These are phyloP conservation scores for Jasminum sambac DNA, from an alignment of 257 asterid species.

Conservation along the genomic window DNA sequence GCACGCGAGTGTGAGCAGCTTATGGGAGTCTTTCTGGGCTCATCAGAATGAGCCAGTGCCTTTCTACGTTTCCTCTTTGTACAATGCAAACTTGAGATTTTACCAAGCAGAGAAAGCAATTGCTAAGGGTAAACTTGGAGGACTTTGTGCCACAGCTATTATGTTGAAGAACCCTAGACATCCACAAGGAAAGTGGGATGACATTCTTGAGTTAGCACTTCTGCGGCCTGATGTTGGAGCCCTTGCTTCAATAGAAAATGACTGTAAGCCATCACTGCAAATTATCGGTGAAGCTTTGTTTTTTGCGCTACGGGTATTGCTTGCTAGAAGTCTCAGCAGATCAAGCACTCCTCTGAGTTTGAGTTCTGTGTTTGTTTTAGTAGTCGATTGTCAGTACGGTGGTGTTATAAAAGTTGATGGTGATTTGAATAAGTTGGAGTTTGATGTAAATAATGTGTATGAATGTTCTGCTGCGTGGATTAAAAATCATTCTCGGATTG, in stretches of 20 bases:
- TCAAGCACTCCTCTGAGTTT: conserved; percentile 69
- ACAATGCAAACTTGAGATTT: conserved; percentile 66
- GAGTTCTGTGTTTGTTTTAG: conserved; percentile 69
- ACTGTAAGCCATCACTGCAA: conserved; percentile 46
- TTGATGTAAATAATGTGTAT: conserved; percentile 65
- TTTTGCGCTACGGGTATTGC: conserved; percentile 79
- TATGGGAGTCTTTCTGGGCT: conserved; percentile 98
- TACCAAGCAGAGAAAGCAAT: conserved; percentile 85
- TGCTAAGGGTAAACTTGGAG: conserved; percentile 69
- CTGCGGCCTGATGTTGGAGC: conserved; percentile 65
- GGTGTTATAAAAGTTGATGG: conserved; percentile 89
- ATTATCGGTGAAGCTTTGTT: conserved; percentile 75
- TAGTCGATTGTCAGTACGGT: conserved; percentile 85
- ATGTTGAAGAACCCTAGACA: conserved; percentile 96
- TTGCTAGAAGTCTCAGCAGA: conserved; percentile 86
- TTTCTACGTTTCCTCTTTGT: conserved; percentile 72
- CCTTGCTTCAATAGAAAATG: conserved; percentile 41
- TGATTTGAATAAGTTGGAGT: conserved; percentile 74
- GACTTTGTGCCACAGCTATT: conserved; percentile 88
- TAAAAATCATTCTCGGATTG: conserved; percentile 55
- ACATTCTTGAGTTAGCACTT: conserved; percentile 77
- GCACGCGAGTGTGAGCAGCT: conserved; percentile 68
- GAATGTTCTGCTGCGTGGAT: conserved; percentile 90
- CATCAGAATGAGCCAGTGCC: conserved; percentile 61
- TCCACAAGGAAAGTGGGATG: conserved; percentile 98